phyloP scores from a whole-genome alignment of 306 rosid species.

The Sicyos edulis region DNA sequence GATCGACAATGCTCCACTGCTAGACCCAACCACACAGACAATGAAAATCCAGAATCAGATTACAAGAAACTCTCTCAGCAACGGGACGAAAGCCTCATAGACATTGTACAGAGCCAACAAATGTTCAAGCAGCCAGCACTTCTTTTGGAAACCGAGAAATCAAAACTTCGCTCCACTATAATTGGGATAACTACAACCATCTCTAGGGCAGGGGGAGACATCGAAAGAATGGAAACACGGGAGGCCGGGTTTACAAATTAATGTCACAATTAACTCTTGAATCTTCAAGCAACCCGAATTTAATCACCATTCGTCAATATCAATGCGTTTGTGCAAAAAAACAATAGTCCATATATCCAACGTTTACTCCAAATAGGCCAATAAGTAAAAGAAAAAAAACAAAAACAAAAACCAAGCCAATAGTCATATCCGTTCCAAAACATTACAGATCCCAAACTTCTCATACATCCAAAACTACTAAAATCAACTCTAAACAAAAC shows the following conservation, averaged over 20 bases:
- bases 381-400: not conserved
- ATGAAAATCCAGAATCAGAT: not conserved
- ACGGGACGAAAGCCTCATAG: not conserved
- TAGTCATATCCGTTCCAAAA: not conserved
- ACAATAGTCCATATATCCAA: not conserved
- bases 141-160: too few relatives aligned
- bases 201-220: too few relatives aligned
- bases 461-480: not conserved
- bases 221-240: too few relatives aligned
- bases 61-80: not conserved
- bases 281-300: not conserved
- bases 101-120: not conserved
- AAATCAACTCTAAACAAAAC: not conserved
- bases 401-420: not conserved
- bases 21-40: not conserved
- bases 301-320: not conserved
- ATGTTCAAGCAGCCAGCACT: not conserved
- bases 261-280: too few relatives aligned
- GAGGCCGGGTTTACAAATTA: too few relatives aligned
- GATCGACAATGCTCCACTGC: not conserved
- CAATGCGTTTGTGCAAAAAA: constrained; percentile 4
- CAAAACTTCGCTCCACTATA: too few relatives aligned
- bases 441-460: not conserved
- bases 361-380: constrained; percentile 6
- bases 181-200: too few relatives aligned